phyloP scores from a whole-genome alignment of 2,329 filamentous ascomycete species.

The Sclerotinia borealis region DNA sequence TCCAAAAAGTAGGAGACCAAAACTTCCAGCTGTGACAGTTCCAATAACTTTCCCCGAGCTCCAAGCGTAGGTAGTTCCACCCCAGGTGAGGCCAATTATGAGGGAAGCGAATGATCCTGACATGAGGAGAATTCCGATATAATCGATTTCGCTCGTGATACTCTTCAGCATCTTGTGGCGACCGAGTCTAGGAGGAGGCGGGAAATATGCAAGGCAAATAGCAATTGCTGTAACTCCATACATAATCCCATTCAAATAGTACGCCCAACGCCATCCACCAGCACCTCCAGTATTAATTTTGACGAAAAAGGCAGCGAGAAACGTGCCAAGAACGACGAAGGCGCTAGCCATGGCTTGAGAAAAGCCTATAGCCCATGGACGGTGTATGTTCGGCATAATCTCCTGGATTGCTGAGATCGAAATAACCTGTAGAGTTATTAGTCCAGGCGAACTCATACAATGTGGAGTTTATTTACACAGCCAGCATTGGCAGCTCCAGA shows the following conservation, averaged over 20 bases:
- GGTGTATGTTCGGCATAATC: conserved; percentile 20
- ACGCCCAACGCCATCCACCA: conserved; percentile 20
- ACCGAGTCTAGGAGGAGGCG: conserved; percentile 16
- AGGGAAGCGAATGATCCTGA: conserved; percentile 15
- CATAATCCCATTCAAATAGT: conserved; percentile 21
- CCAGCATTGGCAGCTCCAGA: conserved; percentile 19
- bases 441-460: not conserved
- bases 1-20: conserved; percentile 19
- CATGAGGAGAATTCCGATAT: conserved; percentile 18
- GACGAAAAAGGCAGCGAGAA: conserved; percentile 18
- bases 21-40: conserved; percentile 44
- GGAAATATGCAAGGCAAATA: conserved; percentile 17
- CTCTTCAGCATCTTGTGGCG: conserved; percentile 14
- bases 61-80: conserved; percentile 51
- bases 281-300: conserved; percentile 15
- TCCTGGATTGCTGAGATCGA: conserved; percentile 21
- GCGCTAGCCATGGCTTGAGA: conserved; percentile 16
- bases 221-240: conserved; percentile 16
- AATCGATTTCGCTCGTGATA: conserved; percentile 16
- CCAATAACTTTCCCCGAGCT: conserved; percentile 46
- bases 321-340: conserved; percentile 20
- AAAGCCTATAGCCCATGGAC: conserved; percentile 19
- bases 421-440: conserved; percentile 8
- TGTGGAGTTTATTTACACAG: conserved; percentile 9
- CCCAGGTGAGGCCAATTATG: conserved; percentile 44